Conservation (phyloP, 257 asterid genomes). For the Gynochthodes officinalis region DNA sequence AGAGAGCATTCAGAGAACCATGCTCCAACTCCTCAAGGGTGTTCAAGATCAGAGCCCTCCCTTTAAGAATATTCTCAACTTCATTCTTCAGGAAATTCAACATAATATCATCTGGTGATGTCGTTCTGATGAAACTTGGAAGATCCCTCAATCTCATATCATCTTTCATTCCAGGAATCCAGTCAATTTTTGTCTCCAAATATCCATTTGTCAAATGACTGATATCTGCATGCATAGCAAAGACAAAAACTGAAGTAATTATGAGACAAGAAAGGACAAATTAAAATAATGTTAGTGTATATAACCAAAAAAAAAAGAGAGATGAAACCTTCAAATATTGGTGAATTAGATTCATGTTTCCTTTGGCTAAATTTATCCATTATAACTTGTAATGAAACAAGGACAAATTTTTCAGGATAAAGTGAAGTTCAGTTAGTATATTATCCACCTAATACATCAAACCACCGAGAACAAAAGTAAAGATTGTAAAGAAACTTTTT, state of each 20-base stretch:
- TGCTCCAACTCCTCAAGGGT: constrained; percentile 46
- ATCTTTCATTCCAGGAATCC: constrained; percentile 46
- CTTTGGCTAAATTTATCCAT: too few species aligned
- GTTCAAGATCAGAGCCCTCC: constrained; percentile 43
- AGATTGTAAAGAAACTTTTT: too few species aligned
- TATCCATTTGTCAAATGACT: constrained; percentile 42
- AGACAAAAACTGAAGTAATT: background rate
- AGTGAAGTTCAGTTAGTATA: too few species aligned
- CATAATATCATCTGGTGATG: constrained; percentile 36
- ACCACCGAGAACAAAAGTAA: too few species aligned
- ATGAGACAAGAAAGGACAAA: background rate
- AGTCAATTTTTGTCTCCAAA: constrained; percentile 26
- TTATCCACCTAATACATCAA: too few species aligned
- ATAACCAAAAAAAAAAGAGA: too few species aligned
- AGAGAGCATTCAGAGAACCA: constrained; percentile 29
- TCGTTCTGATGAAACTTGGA: constrained; percentile 54
- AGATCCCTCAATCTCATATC: constrained; percentile 39
- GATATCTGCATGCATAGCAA: constrained; percentile 27
- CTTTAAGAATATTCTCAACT: constrained; percentile 20
- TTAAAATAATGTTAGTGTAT: too few species aligned
- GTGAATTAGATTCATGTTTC: too few species aligned
- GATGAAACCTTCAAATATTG: too few species aligned
- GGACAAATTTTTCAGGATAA: too few species aligned
- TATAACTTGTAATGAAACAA: too few species aligned
- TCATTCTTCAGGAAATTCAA: constrained; percentile 35